Evolutionary conservation across 768 basidiomycete species (phyloP).

Genomic region (Psilocybe tampanensis): DNA sequence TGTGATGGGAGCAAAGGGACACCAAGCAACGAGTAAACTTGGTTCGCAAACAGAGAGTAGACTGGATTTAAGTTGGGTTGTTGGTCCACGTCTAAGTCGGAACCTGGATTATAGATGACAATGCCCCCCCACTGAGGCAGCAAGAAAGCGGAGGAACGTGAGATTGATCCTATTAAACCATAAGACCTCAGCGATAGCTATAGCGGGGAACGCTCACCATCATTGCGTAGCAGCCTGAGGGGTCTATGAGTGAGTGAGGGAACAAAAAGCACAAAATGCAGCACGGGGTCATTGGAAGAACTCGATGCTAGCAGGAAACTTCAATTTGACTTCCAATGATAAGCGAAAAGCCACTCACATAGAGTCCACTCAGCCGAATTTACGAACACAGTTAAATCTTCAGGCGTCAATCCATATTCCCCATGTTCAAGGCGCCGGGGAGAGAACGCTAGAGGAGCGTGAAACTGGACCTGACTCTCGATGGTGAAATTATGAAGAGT

Average conservation of each 20-base stretch:
- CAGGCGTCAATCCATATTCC: constrained; percentile 65
- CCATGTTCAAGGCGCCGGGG: constrained; percentile 44
- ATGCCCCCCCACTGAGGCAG: constrained; percentile 96
- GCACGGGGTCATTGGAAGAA: constrained; percentile 89
- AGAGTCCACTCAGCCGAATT: constrained; percentile 97
- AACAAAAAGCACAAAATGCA: constrained; percentile 90
- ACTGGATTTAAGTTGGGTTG: constrained; percentile 46
- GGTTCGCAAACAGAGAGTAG: constrained; percentile 68
- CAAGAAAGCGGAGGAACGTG: constrained; percentile 71
- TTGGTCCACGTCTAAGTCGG: constrained; percentile 31
- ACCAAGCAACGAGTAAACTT: constrained; percentile 82
- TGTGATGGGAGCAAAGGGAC: constrained; percentile 61
- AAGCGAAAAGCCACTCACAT: constrained; percentile 47
- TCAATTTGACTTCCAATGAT: neutral
- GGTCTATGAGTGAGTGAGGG: constrained; percentile 75
- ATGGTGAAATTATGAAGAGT: constrained; percentile 88
- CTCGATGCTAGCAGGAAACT: constrained; percentile 69
- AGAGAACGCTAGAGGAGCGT: constrained; percentile 86
- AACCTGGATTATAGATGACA: constrained; percentile 69
- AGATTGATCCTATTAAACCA: constrained; percentile 43
- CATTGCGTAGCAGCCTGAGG: constrained; percentile 59
- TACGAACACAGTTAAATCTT: constrained; percentile 89
- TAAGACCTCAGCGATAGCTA: constrained; percentile 13
- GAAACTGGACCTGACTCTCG: constrained; percentile 92
- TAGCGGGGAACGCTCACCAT: constrained; percentile 39